These are phyloP conservation scores for Polytrichum commune DNA, from an alignment of 225 moss, liverwort and hornwort genomes.

Conservation along the genomic window DNA sequence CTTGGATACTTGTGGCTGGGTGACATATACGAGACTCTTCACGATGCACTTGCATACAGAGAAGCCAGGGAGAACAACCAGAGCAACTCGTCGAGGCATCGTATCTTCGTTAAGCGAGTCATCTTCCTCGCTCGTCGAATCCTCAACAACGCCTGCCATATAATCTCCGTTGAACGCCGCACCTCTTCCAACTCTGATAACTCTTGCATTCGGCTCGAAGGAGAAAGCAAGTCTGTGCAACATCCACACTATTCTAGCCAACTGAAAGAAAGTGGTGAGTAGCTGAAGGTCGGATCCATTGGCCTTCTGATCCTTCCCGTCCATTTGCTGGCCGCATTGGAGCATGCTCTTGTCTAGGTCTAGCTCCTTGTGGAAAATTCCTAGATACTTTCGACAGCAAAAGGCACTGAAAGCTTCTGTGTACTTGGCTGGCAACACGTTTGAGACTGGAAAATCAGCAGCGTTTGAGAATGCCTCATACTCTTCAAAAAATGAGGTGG, in stretches of 20 bases:
- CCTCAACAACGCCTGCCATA: neutral
- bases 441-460: neutral
- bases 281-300: neutral
- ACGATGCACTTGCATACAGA: neutral
- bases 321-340: neutral
- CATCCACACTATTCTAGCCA: conserved; percentile 5
- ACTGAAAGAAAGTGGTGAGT: neutral
- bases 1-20: neutral
- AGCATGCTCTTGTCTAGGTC: neutral
- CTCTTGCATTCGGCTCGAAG: conserved; percentile 3
- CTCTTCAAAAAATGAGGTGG: neutral
- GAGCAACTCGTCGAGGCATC: neutral
- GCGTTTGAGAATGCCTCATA: neutral
- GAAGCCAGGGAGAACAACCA: conserved; percentile 1
- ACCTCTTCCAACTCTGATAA: conserved; percentile 1
- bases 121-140: neutral
- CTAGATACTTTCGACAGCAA: neutral
- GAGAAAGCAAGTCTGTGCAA: conserved; percentile 1
- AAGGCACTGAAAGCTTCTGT: neutral
- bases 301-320: neutral
- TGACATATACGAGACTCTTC: conserved; percentile 1
- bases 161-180: neutral
- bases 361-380: neutral
- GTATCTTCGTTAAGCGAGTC: neutral
- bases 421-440: neutral